Evolutionary conservation across 2,329 filamentous ascomycete genomes (phyloP).

Genomic region (Colletotrichum cereale): DNA sequence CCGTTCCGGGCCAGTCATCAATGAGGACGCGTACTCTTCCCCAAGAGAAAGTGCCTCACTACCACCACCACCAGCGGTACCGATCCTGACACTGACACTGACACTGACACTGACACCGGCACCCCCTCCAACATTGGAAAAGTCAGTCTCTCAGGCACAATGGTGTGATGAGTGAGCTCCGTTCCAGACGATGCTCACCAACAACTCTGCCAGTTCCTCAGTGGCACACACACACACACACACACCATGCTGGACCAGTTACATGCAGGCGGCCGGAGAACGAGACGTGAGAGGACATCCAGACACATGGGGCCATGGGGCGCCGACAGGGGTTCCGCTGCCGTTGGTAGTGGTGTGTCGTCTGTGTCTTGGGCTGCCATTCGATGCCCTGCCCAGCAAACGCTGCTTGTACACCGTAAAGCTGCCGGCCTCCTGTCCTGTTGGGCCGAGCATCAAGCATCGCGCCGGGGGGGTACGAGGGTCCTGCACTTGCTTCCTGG

Average conservation of each 20-base stretch:
- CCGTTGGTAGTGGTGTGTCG: conserved; percentile 38
- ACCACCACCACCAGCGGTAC: background rate
- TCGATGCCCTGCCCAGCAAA: conserved; percentile 36
- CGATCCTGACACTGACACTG: background rate
- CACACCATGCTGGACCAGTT: conserved; percentile 11
- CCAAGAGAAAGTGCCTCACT: conserved; percentile 2
- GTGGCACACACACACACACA: background rate
- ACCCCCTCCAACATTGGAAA: background rate
- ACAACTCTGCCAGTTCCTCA: conserved; percentile 8
- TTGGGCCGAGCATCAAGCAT: conserved; percentile 14
- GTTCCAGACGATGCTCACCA: conserved; percentile 2
- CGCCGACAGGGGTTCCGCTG: conserved; percentile 29
- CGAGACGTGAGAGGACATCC: conserved; percentile 24
- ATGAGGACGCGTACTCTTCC: background rate
- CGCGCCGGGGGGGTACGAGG: background rate
- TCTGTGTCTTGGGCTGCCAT: conserved; percentile 39
- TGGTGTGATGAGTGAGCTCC: conserved; percentile 20
- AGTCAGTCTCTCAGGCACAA: background rate
- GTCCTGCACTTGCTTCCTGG: conserved; percentile 4
- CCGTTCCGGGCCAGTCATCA: conserved; percentile 16
- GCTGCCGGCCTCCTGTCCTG: conserved; percentile 5
- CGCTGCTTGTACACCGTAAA: conserved; percentile 4
- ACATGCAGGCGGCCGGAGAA: conserved; percentile 9
- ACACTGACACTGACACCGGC: background rate
- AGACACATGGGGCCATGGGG: conserved; percentile 15